These are phyloP conservation scores for Aspergillus pseudonomiae DNA, from an alignment of 2,329 filamentous ascomycete genomes.

Conservation along the genomic window DNA sequence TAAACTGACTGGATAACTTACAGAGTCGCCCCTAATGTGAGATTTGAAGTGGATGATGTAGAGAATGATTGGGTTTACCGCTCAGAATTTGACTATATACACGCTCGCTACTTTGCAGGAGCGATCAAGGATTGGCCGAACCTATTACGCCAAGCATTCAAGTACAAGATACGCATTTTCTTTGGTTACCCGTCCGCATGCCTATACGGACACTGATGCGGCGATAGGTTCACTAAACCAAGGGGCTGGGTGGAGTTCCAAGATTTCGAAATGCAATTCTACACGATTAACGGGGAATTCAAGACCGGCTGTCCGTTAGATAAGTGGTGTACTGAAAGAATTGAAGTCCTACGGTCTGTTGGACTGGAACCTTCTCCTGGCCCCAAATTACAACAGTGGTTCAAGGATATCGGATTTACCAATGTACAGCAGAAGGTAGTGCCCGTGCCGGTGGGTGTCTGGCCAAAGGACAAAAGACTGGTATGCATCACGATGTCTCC, in stretches of 20 bases:
- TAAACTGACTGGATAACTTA: neutral
- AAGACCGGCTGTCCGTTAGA: neutral
- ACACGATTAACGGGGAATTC: neutral
- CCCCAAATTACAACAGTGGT: neutral
- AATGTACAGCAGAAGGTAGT: constrained; percentile 9
- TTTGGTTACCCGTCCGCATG: neutral
- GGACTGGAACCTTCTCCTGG: neutral
- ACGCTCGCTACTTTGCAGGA: constrained; percentile 12
- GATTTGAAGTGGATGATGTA: constrained; percentile 15
- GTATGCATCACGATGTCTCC: neutral
- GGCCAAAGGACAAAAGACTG: constrained; percentile 10
- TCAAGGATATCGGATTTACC: constrained; percentile 1
- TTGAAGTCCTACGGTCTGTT: neutral
- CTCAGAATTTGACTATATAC: constrained; percentile 11
- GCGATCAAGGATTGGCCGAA: constrained; percentile 14
- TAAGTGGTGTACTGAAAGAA: neutral
- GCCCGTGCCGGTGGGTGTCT: constrained; percentile 10
- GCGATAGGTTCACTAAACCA: constrained; percentile 1
- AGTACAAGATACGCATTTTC: neutral
- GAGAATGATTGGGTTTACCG: constrained; percentile 10
- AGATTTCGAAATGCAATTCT: constrained; percentile 10
- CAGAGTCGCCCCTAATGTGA: constrained; percentile 5
- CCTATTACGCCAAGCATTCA: constrained; percentile 7
- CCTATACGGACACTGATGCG: neutral
- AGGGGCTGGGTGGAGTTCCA: constrained; percentile 16